Base-by-base conservation (phyloP, 371 early-diverging fungal species). In the Conidiobolus coronatus region DNA sequence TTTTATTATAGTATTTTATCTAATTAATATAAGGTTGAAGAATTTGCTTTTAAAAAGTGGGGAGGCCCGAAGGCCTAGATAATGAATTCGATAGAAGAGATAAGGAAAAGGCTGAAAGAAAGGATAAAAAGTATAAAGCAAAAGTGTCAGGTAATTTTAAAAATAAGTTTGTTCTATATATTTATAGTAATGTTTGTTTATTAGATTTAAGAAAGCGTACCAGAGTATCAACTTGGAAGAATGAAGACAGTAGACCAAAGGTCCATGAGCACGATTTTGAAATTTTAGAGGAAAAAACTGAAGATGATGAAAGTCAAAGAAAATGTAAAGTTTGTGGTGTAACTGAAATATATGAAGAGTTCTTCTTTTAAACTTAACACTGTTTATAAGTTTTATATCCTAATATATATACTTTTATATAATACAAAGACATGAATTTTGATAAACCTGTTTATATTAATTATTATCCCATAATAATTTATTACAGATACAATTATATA, bases 31-130 rank as follows among this genome's bases (percentile, higher is more conserved):
- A 45, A 79, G 72, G 84, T 92, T 1, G 96, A 95, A 55, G 69
- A 60, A 18, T 95, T 82, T 64, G 92, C 93, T 1, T 75, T 79
- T 48, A 75, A 84, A 42, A 92, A 93, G 54, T 95, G 94, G 93
- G 81, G 84, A 29, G 69, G 81, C 2, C 61, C 77, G 86, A 89
- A 49, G 79, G 67, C 1, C 61, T 95, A 33, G 94, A 95, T 61
- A 63, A 66, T 23, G 92, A 92, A 59, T 93, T 81, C 57, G 87
- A 84, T 49, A 63, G 73, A 42, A 66, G 94, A n/a, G 78, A 78
- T 36, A 56, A 66, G 3, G 78, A 79, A 24, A 92, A 89, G 60
- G 75, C 75, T 43, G 60, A 64, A 12, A 70, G 74, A 43, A 87
- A 90, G 50, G 85, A 86, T 34, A 73, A 76, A 45, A 83, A 86